Base-by-base conservation (phyloP, 2,329 filamentous ascomycete genomes). In the Cercospora janseana region DNA sequence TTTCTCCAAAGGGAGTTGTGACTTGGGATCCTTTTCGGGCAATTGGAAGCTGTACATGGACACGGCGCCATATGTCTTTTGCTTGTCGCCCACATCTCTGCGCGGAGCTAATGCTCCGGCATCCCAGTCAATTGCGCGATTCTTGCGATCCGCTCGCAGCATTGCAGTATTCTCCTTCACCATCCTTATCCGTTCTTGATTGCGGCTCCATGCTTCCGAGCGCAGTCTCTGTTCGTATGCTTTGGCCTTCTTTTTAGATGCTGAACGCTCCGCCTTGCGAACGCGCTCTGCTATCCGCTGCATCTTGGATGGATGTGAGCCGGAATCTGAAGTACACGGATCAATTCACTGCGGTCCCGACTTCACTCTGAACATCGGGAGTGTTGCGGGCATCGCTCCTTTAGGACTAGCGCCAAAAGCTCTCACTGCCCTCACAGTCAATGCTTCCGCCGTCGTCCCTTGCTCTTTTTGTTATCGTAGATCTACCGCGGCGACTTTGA, bases 21-120 rank as follows among this genome's bases (percentile, higher is more conserved):
- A 37, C 37, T 59, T 44, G 34, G 58, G 41, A 46, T 58, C 54
- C 48, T 59, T 49, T 58, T 64, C 52, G 55, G 64, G 60, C 49
- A 67, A 55, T 12, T 52, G 35, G 28, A 58, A 50, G 44, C 58
- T 56, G 50, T 57, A 59, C 29, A 63, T 50, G 20, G 27, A 16
- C 6, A 60, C 31, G 9, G 80, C 77, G 55, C 83, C 88, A 64
- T 83, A 86, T 20, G 70, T 75, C 40, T 78, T 76, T 59, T 77
- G 74, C 35, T 70, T 61, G 0, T 75, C 72, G 53, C 85, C 86
- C 29, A 84, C 73, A 70, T 93, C 86, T 61, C 84, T 79, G 66
- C 85, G 85, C 2, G 91, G 90, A 3, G 89, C 85, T 57, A 95
- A 66, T 6, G 87, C 80, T 0, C 91, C 92, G 58, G 89, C 71